Percentiles rank a stretch among this genome's conserved stretches.
Evolutionary conservation across 2,329 filamentous ascomycete species (phyloP).

Genomic region (Rasamsonia emersonii): DNA sequence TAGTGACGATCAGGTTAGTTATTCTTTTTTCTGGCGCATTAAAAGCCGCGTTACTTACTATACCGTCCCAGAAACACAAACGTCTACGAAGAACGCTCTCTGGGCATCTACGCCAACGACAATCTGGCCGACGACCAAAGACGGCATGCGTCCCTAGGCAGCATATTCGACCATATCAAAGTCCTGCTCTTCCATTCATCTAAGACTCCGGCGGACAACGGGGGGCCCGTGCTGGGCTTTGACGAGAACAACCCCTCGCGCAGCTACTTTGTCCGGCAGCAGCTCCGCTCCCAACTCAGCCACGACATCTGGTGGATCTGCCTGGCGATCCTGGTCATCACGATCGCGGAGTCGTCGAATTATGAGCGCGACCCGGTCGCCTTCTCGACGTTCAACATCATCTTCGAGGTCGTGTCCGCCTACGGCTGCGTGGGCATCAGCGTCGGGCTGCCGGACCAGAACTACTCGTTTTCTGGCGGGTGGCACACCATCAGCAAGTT

Average conservation of each 20-base stretch:
- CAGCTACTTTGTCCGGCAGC: conserved; percentile 45
- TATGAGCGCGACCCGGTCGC: conserved; percentile 43
- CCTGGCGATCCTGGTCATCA: conserved; percentile 51
- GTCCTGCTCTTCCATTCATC: conserved; percentile 16
- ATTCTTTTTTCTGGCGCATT: conserved; percentile 2
- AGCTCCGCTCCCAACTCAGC: conserved; percentile 56
- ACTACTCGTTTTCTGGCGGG: conserved; percentile 48
- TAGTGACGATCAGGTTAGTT: conserved; percentile 22
- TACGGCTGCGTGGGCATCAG: conserved; percentile 57
- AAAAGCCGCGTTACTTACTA: conserved; percentile 5
- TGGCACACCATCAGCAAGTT: conserved; percentile 51
- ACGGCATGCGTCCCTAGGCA: conserved; percentile 13
- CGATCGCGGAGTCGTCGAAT: conserved; percentile 50
- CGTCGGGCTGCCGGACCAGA: conserved; percentile 45
- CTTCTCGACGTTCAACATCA: conserved; percentile 53
- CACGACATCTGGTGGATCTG: conserved; percentile 61
- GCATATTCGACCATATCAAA: conserved; percentile 18
- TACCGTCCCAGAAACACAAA: conserved; percentile 50
- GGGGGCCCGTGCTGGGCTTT: conserved; percentile 4
- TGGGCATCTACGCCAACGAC: conserved; percentile 42
- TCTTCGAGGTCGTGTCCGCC: conserved; percentile 38
- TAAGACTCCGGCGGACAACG: no score
- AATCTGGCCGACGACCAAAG: conserved; percentile 12
- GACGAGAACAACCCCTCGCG: conserved; percentile 25
- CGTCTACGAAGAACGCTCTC: conserved; percentile 60